A percentile compares a stretch with the other conserved stretches of the same genome.
These are phyloP conservation scores for Neoascochyta sp. DNA, from an alignment of 2,329 filamentous ascomycete species.

Conservation along the genomic window DNA sequence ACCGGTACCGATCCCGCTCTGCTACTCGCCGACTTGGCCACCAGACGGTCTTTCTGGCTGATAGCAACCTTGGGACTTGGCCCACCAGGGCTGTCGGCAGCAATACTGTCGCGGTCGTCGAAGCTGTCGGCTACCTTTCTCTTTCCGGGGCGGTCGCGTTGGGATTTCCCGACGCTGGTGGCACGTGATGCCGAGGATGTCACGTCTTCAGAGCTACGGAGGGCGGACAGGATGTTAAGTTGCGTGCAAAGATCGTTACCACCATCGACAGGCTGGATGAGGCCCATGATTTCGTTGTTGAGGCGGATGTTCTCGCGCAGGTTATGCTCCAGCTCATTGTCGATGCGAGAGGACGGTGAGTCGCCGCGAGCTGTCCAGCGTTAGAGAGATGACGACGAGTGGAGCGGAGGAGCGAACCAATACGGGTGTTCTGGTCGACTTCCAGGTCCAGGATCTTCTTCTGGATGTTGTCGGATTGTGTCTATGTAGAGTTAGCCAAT, in stretches of 20 bases:
- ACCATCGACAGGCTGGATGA: constrained; percentile 42
- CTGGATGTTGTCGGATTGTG: constrained; percentile 29
- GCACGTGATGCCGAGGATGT: constrained; percentile 33
- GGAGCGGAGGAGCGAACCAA: constrained; percentile 17
- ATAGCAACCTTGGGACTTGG: constrained; percentile 36
- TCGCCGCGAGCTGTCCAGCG: constrained; percentile 35
- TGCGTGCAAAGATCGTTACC: constrained; percentile 42
- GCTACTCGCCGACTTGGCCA: constrained; percentile 41
- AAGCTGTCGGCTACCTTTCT: constrained; percentile 35
- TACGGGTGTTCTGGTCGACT: constrained; percentile 26
- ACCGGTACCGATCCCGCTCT: constrained; percentile 45
- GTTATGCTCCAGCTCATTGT: constrained; percentile 45
- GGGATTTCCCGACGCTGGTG: constrained; percentile 35
- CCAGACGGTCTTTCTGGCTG: constrained; percentile 32
- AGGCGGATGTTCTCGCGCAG: constrained; percentile 50
- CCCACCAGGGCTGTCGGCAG: constrained; percentile 36
- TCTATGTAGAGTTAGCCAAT: no score
- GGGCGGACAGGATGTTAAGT: constrained; percentile 46
- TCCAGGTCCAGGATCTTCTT: constrained; percentile 31
- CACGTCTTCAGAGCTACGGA: constrained; percentile 47
- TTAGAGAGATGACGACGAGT: no score
- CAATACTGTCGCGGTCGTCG: constrained; percentile 40
- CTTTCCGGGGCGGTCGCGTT: constrained; percentile 37
- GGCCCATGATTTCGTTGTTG: constrained; percentile 44
- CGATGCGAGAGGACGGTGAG: constrained; percentile 38